Evolutionary conservation across 495 filamentous ascomycete genomes (phyloP).

Genomic region (Talaromyces liani): DNA sequence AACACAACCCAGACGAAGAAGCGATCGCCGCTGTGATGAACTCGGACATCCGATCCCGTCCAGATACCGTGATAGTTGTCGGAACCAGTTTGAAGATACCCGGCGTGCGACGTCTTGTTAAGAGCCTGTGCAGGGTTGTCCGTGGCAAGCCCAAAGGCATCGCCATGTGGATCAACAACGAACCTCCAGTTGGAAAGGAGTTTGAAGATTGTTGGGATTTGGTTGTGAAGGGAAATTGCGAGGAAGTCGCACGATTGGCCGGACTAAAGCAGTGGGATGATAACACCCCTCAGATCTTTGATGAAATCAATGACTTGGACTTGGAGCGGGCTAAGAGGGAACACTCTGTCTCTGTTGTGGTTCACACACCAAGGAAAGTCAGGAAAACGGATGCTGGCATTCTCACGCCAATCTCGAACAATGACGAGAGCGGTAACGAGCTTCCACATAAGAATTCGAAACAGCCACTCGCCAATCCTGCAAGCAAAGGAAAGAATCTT

Average conservation of each 20-base stretch:
- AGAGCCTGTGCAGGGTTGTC: slow-evolving; percentile 79
- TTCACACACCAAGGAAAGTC: slow-evolving; percentile 43
- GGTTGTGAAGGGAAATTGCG: slow-evolving; percentile 78
- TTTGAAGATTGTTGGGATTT: slow-evolving; percentile 90
- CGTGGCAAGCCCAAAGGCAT: slow-evolving; percentile 77
- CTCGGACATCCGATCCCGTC: slow-evolving; percentile 73
- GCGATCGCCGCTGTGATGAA: slow-evolving; percentile 86
- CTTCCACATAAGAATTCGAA: slow-evolving; percentile 8
- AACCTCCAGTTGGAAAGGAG: slow-evolving; percentile 72
- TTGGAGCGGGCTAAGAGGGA: slow-evolving; percentile 28
- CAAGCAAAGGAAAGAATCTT: slow-evolving; percentile 19
- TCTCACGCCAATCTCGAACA: slow-evolving; percentile 53
- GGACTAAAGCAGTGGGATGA: slow-evolving; percentile 74
- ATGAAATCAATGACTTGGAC: slow-evolving; percentile 34
- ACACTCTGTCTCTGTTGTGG: slow-evolving; percentile 29
- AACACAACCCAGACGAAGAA: slow-evolving; percentile 91
- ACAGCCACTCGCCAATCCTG: slow-evolving; percentile 22
- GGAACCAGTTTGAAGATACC: slow-evolving; percentile 94
- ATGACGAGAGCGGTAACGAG: slow-evolving; percentile 26
- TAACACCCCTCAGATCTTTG: slow-evolving; percentile 34
- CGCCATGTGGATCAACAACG: slow-evolving; percentile 90
- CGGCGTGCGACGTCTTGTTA: slow-evolving; percentile 79
- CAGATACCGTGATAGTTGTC: slow-evolving; percentile 88
- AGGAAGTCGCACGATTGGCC: slow-evolving; percentile 73
- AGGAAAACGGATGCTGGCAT: slow-evolving; percentile 38